phyloP scores from a whole-genome alignment of 1,284 basidiomycete genomes.

The Ceratobasidium sp. region DNA sequence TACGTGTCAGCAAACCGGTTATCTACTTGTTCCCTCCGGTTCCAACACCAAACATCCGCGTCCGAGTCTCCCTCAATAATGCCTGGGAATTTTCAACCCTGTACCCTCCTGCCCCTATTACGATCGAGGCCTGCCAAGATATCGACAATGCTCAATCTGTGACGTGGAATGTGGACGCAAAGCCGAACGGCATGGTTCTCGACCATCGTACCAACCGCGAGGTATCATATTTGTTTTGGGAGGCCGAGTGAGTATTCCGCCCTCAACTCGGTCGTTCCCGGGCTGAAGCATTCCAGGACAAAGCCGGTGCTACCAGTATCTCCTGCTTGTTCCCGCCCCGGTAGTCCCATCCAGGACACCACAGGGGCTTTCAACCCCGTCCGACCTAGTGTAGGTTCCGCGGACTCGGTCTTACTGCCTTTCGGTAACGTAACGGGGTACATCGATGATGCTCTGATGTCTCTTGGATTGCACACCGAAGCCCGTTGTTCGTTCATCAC shows the following conservation, averaged over 20 bases:
- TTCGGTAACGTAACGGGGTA: constrained; percentile 53
- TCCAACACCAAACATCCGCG: constrained; percentile 42
- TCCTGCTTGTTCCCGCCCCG: constrained; percentile 15
- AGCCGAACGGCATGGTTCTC: constrained; percentile 51
- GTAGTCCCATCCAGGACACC: not conserved
- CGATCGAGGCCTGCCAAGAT: not conserved
- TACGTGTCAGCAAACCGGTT: constrained; percentile 45
- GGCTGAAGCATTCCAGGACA: not conserved
- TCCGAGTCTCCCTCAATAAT: constrained; percentile 48
- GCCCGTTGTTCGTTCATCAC: constrained; percentile 61
- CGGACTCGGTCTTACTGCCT: constrained; percentile 54
- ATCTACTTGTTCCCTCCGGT: constrained; percentile 48
- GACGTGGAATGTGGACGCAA: constrained; percentile 52
- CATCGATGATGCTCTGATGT: constrained; percentile 55
- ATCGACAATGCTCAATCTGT: constrained; percentile 46
- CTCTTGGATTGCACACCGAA: constrained; percentile 57
- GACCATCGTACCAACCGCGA: constrained; percentile 50
- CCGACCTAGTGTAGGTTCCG: constrained; percentile 44
- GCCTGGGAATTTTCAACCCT: constrained; percentile 51
- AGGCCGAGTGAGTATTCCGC: constrained; percentile 51
- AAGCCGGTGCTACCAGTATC: not conserved
- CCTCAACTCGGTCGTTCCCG: not conserved
- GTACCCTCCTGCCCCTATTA: constrained; percentile 48
- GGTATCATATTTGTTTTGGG: constrained; percentile 56
- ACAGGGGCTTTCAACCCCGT: constrained; percentile 45